Base-by-base conservation (phyloP, 768 basidiomycete species). In the Punctularia strigosozonata region DNA sequence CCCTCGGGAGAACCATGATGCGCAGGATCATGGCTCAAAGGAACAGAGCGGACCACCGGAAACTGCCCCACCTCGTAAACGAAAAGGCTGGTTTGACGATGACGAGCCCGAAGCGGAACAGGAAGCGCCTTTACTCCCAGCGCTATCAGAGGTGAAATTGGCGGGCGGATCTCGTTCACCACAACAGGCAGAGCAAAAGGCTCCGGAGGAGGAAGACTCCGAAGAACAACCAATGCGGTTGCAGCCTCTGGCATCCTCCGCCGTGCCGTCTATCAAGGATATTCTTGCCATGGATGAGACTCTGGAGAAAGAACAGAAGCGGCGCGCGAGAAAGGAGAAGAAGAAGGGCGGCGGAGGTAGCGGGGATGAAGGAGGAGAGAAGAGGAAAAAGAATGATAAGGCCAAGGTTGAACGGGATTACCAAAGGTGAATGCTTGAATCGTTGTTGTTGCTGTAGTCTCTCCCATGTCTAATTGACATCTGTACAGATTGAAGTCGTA, bases 181-280 rank as follows among this genome's bases (percentile, higher is more conserved):
- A 34, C 13, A 30, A 32, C n/a, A 21, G 23, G n/a, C 24, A 42
- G 59, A 41, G 55, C 62, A 28, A 7, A 55, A 53, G 23, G 68
- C 70, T 24, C 66, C 64, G 23, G 51, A 53, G 6, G 62, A 63
- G 30, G 71, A 62, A 21, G 64, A 58, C 14, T 69, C 67, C 25
- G 65, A 66, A 17, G 65, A 65, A 35, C 50, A 55, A 31, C 58
- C 66, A 5, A 63, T 64, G 45, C 76, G 79, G 26, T 72, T 95
- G 7, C 71, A 67, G 21, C 85, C 87, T 4, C 72, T 97, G 13
- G 65, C 70, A 37, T 81, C 85, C n/a, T 88, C 87, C 18, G 71
- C 75, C 5, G 50, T 92, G 14, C 85, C 87, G 24, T 89, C 86
- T 13, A 84, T 94, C 55, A 73, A 74, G 37, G 83, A 87, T 21